Conservation (phyloP, 2,329 filamentous ascomycete genomes). For the Fusarium sp. region DNA sequence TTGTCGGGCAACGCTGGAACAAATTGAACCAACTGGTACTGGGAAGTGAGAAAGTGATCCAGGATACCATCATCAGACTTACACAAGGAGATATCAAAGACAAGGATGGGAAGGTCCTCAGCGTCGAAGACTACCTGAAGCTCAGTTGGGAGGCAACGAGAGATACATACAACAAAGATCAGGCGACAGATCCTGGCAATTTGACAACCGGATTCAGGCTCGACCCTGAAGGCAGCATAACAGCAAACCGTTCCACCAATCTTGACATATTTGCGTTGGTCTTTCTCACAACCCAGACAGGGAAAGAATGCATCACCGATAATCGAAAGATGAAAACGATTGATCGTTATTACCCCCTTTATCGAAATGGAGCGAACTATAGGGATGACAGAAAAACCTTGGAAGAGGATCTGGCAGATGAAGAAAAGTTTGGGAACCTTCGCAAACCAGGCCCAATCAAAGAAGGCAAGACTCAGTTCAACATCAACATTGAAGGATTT, state of each 20-base stretch:
- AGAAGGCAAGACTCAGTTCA: constrained; percentile 1
- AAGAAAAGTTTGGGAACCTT: background rate
- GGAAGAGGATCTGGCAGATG: background rate
- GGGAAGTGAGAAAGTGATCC: constrained; percentile 20
- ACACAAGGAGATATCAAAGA: background rate
- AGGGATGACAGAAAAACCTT: background rate
- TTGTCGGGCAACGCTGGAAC: constrained; percentile 12
- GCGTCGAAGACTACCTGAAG: constrained; percentile 15
- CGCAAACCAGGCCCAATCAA: background rate
- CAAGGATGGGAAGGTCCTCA: background rate
- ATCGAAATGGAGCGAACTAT: constrained; percentile 40
- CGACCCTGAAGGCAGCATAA: constrained; percentile 24
- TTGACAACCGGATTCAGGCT: constrained; percentile 30
- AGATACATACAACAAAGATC: constrained; percentile 17
- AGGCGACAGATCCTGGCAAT: background rate
- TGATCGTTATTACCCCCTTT: constrained; percentile 22
- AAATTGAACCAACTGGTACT: constrained; percentile 13
- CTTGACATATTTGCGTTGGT: constrained; percentile 36
- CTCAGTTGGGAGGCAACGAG: constrained; percentile 21
- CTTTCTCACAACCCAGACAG: constrained; percentile 21
- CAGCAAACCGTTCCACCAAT: constrained; percentile 24
- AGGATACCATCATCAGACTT: constrained; percentile 23
- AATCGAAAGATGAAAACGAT: background rate
- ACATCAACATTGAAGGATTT: constrained; percentile 18
- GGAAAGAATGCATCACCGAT: background rate